Conservation (phyloP, 2,329 filamentous ascomycete species). For the Hypomyces rosellus region DNA sequence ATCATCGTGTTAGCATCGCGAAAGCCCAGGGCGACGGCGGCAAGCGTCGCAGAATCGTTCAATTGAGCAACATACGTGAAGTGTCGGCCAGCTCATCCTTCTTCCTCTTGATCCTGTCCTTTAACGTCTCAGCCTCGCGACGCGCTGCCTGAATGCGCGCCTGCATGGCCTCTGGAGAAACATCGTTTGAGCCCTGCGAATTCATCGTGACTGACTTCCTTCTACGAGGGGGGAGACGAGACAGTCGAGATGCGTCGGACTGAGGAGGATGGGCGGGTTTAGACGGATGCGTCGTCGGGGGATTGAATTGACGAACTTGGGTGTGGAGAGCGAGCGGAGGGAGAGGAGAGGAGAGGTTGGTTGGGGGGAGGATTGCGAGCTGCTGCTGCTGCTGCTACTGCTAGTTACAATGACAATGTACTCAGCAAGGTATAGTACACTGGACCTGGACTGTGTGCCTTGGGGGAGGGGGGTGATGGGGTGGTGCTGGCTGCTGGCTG, state of each 20-base stretch:
- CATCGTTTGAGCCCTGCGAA: constrained; percentile 52
- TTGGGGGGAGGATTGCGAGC: constrained; percentile 22
- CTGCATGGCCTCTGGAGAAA: constrained; percentile 77
- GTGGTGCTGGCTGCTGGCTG: too few relatives aligned
- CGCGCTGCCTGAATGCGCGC: constrained; percentile 86
- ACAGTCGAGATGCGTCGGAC: constrained; percentile 12
- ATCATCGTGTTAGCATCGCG: constrained; percentile 20
- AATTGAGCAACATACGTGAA: constrained; percentile 64
- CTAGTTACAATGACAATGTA: constrained; percentile 10
- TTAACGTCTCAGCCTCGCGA: constrained; percentile 94
- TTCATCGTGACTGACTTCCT: constrained; percentile 42
- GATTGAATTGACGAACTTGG: constrained; percentile 21
- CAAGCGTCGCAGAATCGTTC: constrained; percentile 5
- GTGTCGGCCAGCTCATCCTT: constrained; percentile 99
- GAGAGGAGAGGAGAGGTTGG: constrained; percentile 18
- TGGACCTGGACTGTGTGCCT: background rate
- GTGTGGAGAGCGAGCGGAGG: constrained; percentile 28
- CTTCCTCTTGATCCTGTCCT: constrained; percentile 98
- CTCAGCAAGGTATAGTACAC: background rate
- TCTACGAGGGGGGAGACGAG: constrained; percentile 2
- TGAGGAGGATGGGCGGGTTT: constrained; percentile 9
- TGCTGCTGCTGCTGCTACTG: constrained; percentile 15
- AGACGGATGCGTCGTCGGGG: constrained; percentile 19
- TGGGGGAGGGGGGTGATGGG: too few relatives aligned
- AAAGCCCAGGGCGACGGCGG: background rate